A percentile compares a stretch with the other conserved stretches of the same genome.
phyloP scores from a whole-genome alignment of 148 eudicot species.

The Agrostemma githago region DNA sequence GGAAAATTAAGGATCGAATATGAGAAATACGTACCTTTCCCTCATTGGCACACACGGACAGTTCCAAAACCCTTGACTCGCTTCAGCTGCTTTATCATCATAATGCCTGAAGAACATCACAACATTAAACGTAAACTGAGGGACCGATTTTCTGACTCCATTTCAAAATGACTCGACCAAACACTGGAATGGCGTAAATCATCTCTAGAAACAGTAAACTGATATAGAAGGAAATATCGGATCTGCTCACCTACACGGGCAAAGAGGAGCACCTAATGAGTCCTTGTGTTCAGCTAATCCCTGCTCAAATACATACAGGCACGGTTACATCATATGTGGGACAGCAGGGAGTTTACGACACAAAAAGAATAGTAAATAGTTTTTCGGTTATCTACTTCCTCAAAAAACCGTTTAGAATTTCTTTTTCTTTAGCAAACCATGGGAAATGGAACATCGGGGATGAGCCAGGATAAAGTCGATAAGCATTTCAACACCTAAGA shows the following conservation, averaged over 20 bases:
- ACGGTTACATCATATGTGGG: neutral
- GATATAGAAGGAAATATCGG: neutral
- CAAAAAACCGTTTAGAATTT: neutral
- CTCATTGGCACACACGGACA: slow-evolving; percentile 99
- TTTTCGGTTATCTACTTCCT: neutral
- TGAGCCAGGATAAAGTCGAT: no score
- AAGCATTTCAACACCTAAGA: neutral
- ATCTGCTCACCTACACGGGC: slow-evolving; percentile 77
- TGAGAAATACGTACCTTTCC: slow-evolving; percentile 53
- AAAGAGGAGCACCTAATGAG: slow-evolving; percentile 91
- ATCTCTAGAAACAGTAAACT: slow-evolving; percentile 2
- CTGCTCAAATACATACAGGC: slow-evolving; percentile 31
- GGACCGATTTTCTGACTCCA: no score
- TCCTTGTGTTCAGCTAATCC: slow-evolving; percentile 98
- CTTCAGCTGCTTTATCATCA: slow-evolving; percentile 95
- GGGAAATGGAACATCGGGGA: neutral
- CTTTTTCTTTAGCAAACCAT: neutral
- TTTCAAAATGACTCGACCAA: no score
- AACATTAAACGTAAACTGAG: neutral
- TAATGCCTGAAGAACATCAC: slow-evolving; percentile 58
- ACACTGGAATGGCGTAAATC: neutral
- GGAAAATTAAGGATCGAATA: neutral
- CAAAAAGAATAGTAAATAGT: neutral
- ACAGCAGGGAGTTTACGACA: neutral
- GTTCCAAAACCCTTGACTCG: slow-evolving; percentile 90